These are phyloP conservation scores for Turnera subulata DNA, from an alignment of 345 rosid species.

Conservation along the genomic window DNA sequence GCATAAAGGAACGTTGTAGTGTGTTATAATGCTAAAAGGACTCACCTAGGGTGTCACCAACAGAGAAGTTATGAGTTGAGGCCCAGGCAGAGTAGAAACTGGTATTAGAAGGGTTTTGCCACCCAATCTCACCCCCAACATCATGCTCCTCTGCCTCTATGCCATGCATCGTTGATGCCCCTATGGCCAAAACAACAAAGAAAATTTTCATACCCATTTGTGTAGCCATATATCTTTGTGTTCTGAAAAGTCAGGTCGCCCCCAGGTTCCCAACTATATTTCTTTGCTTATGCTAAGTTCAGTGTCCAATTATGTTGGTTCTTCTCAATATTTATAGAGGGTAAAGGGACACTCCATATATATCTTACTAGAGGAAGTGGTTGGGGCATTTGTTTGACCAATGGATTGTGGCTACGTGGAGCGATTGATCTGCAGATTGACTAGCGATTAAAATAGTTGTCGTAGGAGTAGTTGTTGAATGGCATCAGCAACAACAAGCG, in stretches of 20 bases:
- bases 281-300: no score
- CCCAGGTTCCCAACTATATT: no score
- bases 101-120: conserved; percentile 18
- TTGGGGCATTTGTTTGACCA: neutral
- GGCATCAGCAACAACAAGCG: conserved; percentile 4
- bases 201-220: conserved; percentile 3
- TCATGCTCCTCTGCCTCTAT: conserved; percentile 14
- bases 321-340: no score
- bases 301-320: no score
- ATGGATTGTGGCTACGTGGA: neutral
- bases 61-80: neutral
- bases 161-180: conserved; percentile 7
- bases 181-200: conserved; percentile 13
- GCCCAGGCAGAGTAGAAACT: conserved; percentile 16
- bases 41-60: conserved; percentile 17
- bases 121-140: conserved; percentile 37
- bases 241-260: conserved; percentile 24
- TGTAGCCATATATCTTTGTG: conserved; percentile 19
- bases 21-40: no score
- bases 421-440: neutral
- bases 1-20: no score
- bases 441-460: neutral
- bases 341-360: no score
- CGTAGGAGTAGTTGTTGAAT: conserved; percentile 13
- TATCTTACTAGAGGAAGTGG: neutral